Conservation (phyloP, 305 asterid species). For the Fraxinus sp. region DNA sequence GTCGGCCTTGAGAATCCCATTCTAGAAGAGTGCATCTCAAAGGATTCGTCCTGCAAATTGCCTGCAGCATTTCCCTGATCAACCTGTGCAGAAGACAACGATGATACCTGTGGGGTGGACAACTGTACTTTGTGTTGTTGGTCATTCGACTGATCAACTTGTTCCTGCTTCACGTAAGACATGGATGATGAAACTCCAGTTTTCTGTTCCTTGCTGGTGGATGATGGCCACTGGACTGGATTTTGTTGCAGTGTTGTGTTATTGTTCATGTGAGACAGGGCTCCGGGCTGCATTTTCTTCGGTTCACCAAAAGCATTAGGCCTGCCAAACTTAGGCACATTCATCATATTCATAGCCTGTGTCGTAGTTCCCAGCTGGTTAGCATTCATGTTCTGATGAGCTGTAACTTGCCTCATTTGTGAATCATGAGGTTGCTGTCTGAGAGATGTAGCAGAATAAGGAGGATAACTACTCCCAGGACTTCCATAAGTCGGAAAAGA, state of each 20-base stretch:
- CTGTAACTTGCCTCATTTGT: conserved; percentile 65
- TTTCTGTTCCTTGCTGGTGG: conserved; percentile 45
- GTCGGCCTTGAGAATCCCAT: conserved; percentile 46
- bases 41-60: conserved; percentile 55
- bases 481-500: conserved; percentile 56
- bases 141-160: conserved; percentile 65
- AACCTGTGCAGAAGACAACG: conserved; percentile 46
- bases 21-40: conserved; percentile 63
- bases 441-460: conserved; percentile 56
- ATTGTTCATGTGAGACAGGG: conserved; percentile 41
- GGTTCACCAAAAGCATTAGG: conserved; percentile 49
- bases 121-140: conserved; percentile 52
- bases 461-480: conserved; percentile 56
- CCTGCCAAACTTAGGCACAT: conserved; percentile 61
- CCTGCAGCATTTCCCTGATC: conserved; percentile 55
- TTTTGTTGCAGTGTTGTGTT: conserved; percentile 45
- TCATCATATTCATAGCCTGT: conserved; percentile 49
- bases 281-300: conserved; percentile 50
- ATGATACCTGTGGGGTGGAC: conserved; percentile 51
- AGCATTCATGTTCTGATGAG: conserved; percentile 51
- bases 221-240: conserved; percentile 47
- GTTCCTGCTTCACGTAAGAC: conserved; percentile 65
- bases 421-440: conserved; percentile 59
- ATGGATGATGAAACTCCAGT: conserved; percentile 42
- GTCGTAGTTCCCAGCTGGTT: conserved; percentile 50